These are phyloP conservation scores for Suillus luteus DNA, from an alignment of 768 basidiomycete species.

Conservation along the genomic window DNA sequence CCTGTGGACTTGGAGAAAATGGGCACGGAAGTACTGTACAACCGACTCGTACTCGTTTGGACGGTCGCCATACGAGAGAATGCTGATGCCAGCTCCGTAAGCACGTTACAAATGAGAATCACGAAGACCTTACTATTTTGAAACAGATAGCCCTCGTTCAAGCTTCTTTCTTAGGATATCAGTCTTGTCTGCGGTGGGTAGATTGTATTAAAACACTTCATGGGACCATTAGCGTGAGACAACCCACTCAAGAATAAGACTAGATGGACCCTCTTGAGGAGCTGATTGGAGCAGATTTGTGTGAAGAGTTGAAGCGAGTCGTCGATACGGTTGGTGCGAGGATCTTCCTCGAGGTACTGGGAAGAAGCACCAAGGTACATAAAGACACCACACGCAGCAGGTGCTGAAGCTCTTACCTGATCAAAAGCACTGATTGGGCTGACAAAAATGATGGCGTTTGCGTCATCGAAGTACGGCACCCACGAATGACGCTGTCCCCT, in stretches of 20 bases:
- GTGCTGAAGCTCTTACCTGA: constrained; percentile 45
- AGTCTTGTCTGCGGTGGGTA: constrained; percentile 59
- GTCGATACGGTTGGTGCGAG: constrained; percentile 81
- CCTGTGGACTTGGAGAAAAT: constrained; percentile 79
- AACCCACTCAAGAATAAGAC: constrained; percentile 60
- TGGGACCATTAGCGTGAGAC: not conserved
- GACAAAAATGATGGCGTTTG: constrained; percentile 79
- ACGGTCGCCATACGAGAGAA: constrained; percentile 79
- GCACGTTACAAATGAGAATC: constrained; percentile 15
- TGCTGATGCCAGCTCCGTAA: constrained; percentile 42
- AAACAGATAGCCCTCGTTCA: constrained; percentile 65
- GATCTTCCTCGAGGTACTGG: constrained; percentile 87
- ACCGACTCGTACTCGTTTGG: constrained; percentile 82
- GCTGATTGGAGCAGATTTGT: constrained; percentile 78
- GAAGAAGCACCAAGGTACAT: constrained; percentile 1
- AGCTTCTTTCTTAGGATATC: constrained; percentile 77
- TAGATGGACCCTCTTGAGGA: constrained; percentile 69
- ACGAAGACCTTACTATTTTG: constrained; percentile 62
- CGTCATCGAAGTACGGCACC: constrained; percentile 69
- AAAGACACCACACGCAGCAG: not conserved
- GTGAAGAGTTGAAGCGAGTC: constrained; percentile 89
- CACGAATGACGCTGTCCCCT: constrained; percentile 74
- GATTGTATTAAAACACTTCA: not conserved
- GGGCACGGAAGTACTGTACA: constrained; percentile 84
- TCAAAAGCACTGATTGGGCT: constrained; percentile 81